Percentiles rank a stretch among this genome's conserved stretches.
Evolutionary conservation across 257 asterid genomes (phyloP).

Genomic region (Plantago major): DNA sequence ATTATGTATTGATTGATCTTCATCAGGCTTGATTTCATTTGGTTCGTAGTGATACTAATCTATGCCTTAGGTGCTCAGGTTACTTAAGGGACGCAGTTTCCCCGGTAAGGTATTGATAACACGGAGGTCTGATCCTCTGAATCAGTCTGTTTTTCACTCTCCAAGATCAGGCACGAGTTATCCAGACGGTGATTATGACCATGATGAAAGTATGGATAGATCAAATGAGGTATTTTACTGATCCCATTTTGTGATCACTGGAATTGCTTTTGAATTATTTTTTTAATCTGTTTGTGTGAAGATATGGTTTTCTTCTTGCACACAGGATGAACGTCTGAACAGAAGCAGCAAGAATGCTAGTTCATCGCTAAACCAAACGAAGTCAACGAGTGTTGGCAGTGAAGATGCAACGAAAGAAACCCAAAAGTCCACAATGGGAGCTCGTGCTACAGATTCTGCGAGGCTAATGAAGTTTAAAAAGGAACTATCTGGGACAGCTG

Average conservation of each 20-base stretch:
- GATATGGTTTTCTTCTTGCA: slow-evolving; percentile 10
- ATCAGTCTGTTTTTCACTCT: slow-evolving; percentile 48
- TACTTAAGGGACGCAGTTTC: slow-evolving; percentile 94
- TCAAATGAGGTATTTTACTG: slow-evolving; percentile 43
- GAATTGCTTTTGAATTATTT: neutral
- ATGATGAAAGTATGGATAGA: slow-evolving; percentile 42
- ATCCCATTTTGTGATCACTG: neutral
- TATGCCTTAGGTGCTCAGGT: slow-evolving; percentile 37
- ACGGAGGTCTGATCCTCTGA: slow-evolving; percentile 59
- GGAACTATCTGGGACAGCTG: slow-evolving; percentile 71
- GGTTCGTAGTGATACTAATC: neutral
- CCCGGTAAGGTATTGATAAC: slow-evolving; percentile 91
- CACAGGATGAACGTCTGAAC: slow-evolving; percentile 55
- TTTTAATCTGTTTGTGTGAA: neutral
- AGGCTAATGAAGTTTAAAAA: slow-evolving; percentile 87
- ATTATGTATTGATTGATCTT: neutral
- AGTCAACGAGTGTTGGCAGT: slow-evolving; percentile 32
- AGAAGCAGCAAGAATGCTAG: slow-evolving; percentile 48
- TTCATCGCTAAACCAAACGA: slow-evolving; percentile 44
- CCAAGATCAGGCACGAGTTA: slow-evolving; percentile 50
- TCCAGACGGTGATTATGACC: slow-evolving; percentile 43
- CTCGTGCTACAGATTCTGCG: slow-evolving; percentile 93
- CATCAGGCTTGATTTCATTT: neutral
- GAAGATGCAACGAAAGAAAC: slow-evolving; percentile 54
- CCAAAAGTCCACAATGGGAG: slow-evolving; percentile 63